Evolutionary conservation across 331 rosid species (phyloP), one percentile per base, ranked within the genome.

Genomic region (Malus hybrid): DNA sequence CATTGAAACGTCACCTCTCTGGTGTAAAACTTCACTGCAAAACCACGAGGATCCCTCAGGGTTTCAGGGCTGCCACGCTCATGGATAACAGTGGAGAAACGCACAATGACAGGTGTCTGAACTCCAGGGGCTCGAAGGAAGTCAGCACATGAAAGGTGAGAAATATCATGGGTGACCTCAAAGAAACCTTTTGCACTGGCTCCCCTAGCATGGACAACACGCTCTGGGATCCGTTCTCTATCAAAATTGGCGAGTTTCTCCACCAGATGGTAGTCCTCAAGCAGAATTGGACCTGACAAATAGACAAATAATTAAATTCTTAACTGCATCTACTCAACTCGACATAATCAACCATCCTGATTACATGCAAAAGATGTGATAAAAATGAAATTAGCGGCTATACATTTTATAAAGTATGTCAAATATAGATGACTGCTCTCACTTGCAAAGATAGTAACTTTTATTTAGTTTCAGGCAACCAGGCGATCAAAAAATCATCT

Each of bases 51-150:
- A 63, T 93, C 98, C 71, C 98, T 87, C 83, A 93, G 34, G 62
- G 97, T 88, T 81, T 93, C 98, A 55, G 98, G 98, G 86, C 98
- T 93, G 73, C 97, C 98, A 36, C 97, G 97, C 83, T 93, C 98
- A 67, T 91, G 98, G 81, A 91, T 91, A 57, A 91, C 97, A 63
- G 98, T 93, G 6, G 97, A 93, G 87, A 93, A 93, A 9, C 97
- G 97, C 13, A 89, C 91, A 73, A 93, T 89, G 24, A 91, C 87
- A 6, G 98, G 97, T 5, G 98, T 93, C 87, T 93, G 98, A 80
- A 91, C 98, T 12, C 97, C 98, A 9, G 97, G 97, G 39, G 91
- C 87, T 22, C 97, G 87, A 61, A 93, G 97, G 86, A 93, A 93
- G 84, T 93, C 98, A 3, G 98, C 98, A 80, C 96, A 91, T 5